Conservation (phyloP, 2,329 filamentous ascomycete genomes). For the Cladophialophora yegresii region DNA sequence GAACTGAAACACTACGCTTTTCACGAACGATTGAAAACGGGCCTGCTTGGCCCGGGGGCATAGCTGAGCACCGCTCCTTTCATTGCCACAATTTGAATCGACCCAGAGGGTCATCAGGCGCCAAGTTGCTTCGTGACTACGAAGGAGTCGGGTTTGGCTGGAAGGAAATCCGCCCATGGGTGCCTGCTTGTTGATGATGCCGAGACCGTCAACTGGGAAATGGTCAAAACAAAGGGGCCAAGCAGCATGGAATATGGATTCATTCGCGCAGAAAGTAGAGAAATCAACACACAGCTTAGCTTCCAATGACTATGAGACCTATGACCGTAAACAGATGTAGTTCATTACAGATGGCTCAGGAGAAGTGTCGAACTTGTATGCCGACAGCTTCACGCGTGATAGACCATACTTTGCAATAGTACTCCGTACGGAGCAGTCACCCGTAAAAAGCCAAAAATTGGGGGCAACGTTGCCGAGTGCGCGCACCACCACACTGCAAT, state of each 20-base stretch:
- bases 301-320: conserved; percentile 19
- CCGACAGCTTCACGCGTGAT: too few species aligned
- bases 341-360: too few species aligned
- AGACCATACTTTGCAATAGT: too few species aligned
- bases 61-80: not conserved
- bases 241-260: not conserved
- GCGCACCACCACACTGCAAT: too few species aligned
- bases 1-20: too few species aligned
- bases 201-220: not conserved
- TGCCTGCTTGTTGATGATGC: not conserved
- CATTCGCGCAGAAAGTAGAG: not conserved
- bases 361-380: too few species aligned
- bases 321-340: conserved; percentile 1
- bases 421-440: too few species aligned
- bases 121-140: not conserved
- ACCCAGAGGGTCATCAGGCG: not conserved
- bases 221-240: not conserved
- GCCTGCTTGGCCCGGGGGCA: not conserved
- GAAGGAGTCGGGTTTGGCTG: not conserved
- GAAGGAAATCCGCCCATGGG: not conserved
- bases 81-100: not conserved
- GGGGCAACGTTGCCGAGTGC: too few species aligned
- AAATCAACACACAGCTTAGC: conserved; percentile 15
- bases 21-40: not conserved
- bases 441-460: too few species aligned